Evolutionary conservation across 495 filamentous ascomycete genomes (phyloP).

Genomic region (Neurospora intermedia): DNA sequence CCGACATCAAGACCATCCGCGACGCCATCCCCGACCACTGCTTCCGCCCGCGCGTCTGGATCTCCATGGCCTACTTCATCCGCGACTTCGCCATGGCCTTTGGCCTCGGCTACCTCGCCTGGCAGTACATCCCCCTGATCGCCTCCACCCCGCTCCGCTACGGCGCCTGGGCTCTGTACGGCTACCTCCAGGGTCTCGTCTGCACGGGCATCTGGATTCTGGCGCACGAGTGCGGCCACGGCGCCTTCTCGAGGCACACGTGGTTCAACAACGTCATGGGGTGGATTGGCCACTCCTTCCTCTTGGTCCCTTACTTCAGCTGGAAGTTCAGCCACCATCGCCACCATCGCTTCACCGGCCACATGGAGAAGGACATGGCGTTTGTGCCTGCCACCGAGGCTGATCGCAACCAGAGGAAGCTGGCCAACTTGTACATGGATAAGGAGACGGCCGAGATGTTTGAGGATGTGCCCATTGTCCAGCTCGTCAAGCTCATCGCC

Average conservation of each 20-base stretch:
- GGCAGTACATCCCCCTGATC: constrained; percentile 49
- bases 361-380: constrained; percentile 96
- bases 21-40: constrained; percentile 75
- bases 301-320: constrained; percentile 81
- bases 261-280: constrained; percentile 73
- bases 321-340: constrained; percentile 92
- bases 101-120: constrained; percentile 52
- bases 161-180: constrained; percentile 54
- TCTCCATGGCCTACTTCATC: constrained; percentile 54
- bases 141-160: constrained; percentile 44
- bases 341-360: constrained; percentile 90
- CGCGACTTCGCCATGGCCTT: constrained; percentile 55
- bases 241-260: constrained; percentile 72
- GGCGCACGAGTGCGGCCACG: constrained; percentile 81
- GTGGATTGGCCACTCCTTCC: constrained; percentile 68
- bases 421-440: constrained; percentile 41
- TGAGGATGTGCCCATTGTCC: constrained; percentile 88
- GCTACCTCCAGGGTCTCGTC: constrained; percentile 63
- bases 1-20: constrained; percentile 62
- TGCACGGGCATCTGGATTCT: constrained; percentile 79
- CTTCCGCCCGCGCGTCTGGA: constrained; percentile 57
- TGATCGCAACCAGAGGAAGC: constrained; percentile 54
- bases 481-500: constrained; percentile 53
- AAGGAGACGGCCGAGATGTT: constrained; percentile 52
- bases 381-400: constrained; percentile 79